A percentile compares a stretch with the other conserved stretches of the same genome.
phyloP scores from a whole-genome alignment of 2,329 filamentous ascomycete genomes.

The Xylariales sp. region DNA sequence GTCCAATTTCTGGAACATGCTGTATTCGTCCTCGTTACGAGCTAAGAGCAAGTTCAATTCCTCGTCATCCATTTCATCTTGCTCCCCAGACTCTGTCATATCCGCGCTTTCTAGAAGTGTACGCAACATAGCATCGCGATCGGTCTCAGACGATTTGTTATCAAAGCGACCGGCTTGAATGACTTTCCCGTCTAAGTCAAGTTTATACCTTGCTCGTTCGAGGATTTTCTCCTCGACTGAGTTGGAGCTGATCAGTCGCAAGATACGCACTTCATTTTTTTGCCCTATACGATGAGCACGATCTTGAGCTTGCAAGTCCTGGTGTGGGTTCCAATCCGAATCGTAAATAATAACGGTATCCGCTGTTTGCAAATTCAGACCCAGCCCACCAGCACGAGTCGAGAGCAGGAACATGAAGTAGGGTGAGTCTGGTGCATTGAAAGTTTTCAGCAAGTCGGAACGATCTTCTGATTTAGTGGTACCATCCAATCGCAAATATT shows the following conservation, averaged over 20 bases:
- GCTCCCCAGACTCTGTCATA: conserved; percentile 74
- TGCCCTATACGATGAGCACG: conserved; percentile 99
- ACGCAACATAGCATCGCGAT: conserved; percentile 95
- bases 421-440: conserved; percentile 89
- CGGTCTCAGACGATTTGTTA: conserved; percentile 98
- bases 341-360: conserved; percentile 99
- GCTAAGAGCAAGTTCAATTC: conserved; percentile 96
- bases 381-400: conserved; percentile 96
- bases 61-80: conserved; percentile 98
- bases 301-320: conserved; percentile 99
- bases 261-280: conserved; percentile 98
- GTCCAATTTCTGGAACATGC: conserved; percentile 84
- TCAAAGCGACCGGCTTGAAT: conserved; percentile 99
- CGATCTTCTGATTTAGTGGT: conserved; percentile 98
- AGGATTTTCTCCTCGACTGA: conserved; percentile 99
- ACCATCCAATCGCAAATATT: conserved; percentile 93
- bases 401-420: conserved; percentile 99
- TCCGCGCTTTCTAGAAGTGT: conserved; percentile 90
- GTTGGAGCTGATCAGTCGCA: conserved; percentile 94
- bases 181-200: conserved; percentile 99
- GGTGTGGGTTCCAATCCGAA: conserved; percentile 99
- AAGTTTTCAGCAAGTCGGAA: conserved; percentile 86
- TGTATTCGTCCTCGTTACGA: conserved; percentile 83
- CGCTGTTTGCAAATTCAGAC: conserved; percentile 95
- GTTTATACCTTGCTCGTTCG: conserved; percentile 95